Base-by-base conservation (phyloP, 2,329 filamentous ascomycete genomes). In the Bisporella sp. region DNA sequence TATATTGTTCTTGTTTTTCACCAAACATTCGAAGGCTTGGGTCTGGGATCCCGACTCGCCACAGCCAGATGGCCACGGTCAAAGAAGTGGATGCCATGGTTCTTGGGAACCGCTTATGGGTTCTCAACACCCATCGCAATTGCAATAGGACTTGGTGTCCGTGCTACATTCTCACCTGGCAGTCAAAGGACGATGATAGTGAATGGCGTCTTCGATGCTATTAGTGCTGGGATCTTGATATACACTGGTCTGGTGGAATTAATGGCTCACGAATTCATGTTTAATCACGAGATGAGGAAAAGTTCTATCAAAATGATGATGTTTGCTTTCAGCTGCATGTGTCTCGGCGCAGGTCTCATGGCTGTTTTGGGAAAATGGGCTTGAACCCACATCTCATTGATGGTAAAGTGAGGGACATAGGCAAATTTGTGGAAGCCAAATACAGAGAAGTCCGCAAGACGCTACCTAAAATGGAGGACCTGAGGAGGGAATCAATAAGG, bases 251-350 rank as follows among this genome's bases (percentile, higher is more conserved):
- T 97, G 29, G 89, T 97, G 5, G 92, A 97, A 72, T 74, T 97
- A 41, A 85, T 96, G 74, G 92, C 92, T 0, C 90, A 96, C 64
- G 92, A 97, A 68, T 96, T 96, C 72, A 91, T 97, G 87, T 96
- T 96, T 71, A 93, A 87, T 68, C 78, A 79, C 5, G 81, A 87
- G 57, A 95, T 96, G 89, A 82, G 85, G 52, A 81, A 81, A 46
- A 86, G 87, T 0, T 79, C 81, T 1, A 72, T 95, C 35, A 77
- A 77, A 54, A 78, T 81, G 46, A 78, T 89, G 54, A 67, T 90
- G 41, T 70, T 74, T 47, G 90, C 89, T 0, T 89, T 92, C 62
- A 73, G 70, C 0, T 83, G 87, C 50, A 85, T 97, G 65, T 79
- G 77, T 49, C 66, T 89, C 31, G 91, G 92, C 46, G 87, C 86